phyloP scores from a whole-genome alignment of 352 stramenopile species.

The Phytophthora agathidicida region DNA sequence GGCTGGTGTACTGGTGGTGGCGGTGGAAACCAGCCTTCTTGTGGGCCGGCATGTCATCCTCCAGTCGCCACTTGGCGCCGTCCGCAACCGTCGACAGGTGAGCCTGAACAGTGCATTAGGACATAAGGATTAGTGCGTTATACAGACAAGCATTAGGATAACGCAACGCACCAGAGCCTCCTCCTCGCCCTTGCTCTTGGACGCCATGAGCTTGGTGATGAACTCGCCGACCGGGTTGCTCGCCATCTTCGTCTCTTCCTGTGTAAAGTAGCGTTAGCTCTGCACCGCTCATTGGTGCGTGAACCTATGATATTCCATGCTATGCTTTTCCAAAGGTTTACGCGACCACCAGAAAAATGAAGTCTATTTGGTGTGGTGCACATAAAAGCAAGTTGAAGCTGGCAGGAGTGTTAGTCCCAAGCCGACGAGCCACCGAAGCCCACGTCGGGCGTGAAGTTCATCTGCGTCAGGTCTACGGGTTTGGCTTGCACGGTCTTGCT shows the following conservation, averaged over 20 bases:
- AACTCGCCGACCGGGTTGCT: slow-evolving; percentile 72
- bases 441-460: slow-evolving; percentile 70
- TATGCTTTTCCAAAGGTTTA: slow-evolving; percentile 8
- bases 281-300: slow-evolving; percentile 24
- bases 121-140: not conserved
- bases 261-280: slow-evolving; percentile 10
- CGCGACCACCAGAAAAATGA: slow-evolving; percentile 18
- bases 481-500: slow-evolving; percentile 31
- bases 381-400: slow-evolving; percentile 21
- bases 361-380: slow-evolving; percentile 33
- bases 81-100: slow-evolving; percentile 60
- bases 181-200: slow-evolving; percentile 52
- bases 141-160: not conserved
- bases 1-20: slow-evolving; percentile 60
- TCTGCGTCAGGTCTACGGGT: slow-evolving; percentile 57
- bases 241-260: slow-evolving; percentile 49
- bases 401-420: slow-evolving; percentile 57
- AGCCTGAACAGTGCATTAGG: slow-evolving; percentile 22
- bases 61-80: slow-evolving; percentile 70
- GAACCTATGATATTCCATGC: slow-evolving; percentile 2
- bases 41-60: slow-evolving; percentile 60
- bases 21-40: slow-evolving; percentile 70
- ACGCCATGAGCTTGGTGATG: slow-evolving; percentile 74
- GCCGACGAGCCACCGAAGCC: slow-evolving; percentile 72
- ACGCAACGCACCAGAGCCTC: slow-evolving; percentile 47